phyloP scores from a whole-genome alignment of 2,329 filamentous ascomycete genomes.

The Aspergillus quadricinctus region DNA sequence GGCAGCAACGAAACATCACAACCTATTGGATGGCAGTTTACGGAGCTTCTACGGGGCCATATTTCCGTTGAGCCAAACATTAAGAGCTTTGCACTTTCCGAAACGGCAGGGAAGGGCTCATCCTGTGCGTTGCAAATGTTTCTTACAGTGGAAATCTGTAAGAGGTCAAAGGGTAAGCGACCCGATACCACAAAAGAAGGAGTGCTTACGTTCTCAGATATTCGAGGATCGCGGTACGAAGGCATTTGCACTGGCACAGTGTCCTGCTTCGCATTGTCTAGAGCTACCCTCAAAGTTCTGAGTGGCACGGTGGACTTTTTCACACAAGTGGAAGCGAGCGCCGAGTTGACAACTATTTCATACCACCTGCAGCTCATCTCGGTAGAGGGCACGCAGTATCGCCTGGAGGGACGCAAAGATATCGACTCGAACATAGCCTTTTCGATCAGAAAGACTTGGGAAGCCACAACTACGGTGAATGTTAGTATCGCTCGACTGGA shows the following conservation, averaged over 20 bases:
- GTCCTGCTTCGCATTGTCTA: slow-evolving; percentile 4
- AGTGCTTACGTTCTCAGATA: not conserved
- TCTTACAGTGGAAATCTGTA: slow-evolving; percentile 5
- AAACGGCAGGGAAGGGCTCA: slow-evolving; percentile 2
- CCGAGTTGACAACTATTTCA: slow-evolving; percentile 5
- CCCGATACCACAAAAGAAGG: not conserved
- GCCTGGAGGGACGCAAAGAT: not conserved
- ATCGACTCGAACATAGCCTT: slow-evolving; percentile 7
- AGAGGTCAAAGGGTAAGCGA: not conserved
- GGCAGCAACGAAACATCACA: slow-evolving; percentile 3
- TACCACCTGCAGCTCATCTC: slow-evolving; percentile 1
- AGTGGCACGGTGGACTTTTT: slow-evolving; percentile 4
- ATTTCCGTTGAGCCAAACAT: not conserved
- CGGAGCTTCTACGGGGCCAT: slow-evolving; percentile 12
- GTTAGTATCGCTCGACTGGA: slow-evolving; percentile 5
- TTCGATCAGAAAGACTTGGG: slow-evolving; percentile 10
- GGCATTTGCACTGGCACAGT: slow-evolving; percentile 6
- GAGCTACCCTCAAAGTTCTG: not conserved
- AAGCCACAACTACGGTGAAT: slow-evolving; percentile 12
- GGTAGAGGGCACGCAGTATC: slow-evolving; percentile 6
- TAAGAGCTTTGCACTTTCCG: not conserved
- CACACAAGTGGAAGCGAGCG: not conserved
- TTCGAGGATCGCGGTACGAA: not conserved
- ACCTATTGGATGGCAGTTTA: slow-evolving; percentile 14
- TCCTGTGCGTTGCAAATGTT: slow-evolving; percentile 5